Percentiles rank a stretch among this genome's conserved stretches.
These are phyloP conservation scores for Suhomyces sp. DNA, from an alignment of 805 yeast genomes.

Conservation along the genomic window DNA sequence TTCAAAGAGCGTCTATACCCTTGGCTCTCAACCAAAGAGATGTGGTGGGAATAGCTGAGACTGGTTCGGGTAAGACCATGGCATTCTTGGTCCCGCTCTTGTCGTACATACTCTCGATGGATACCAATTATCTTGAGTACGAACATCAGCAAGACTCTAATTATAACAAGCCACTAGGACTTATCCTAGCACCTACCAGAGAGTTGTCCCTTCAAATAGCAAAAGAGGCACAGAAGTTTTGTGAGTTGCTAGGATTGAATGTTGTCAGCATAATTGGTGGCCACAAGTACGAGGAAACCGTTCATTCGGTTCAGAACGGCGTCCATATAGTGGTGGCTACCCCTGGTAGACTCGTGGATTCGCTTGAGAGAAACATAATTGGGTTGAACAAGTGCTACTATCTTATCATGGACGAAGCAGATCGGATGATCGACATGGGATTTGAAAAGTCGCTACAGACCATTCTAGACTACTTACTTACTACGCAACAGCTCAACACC, in stretches of 20 bases:
- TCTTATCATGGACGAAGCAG: constrained; percentile 89
- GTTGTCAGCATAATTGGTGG: constrained; percentile 84
- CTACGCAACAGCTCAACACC: constrained; percentile 19
- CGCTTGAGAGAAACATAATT: constrained; percentile 65
- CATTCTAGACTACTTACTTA: constrained; percentile 57
- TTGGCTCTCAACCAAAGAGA: constrained; percentile 58
- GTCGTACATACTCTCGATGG: constrained; percentile 43
- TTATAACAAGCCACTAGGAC: constrained; percentile 66
- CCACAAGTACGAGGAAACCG: constrained; percentile 74
- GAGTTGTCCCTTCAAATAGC: constrained; percentile 90
- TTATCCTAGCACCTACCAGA: constrained; percentile 88
- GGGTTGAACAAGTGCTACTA: constrained; percentile 60
- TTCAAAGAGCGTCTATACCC: constrained; percentile 88
- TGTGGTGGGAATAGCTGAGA: constrained; percentile 87
- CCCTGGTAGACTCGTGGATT: constrained; percentile 87
- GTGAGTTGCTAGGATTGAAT: constrained; percentile 37
- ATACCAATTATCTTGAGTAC: constrained; percentile 30
- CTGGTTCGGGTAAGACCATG: constrained; percentile 94
- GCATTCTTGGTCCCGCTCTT: constrained; percentile 76
- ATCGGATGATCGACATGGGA: constrained; percentile 92
- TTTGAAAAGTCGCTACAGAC: constrained; percentile 76
- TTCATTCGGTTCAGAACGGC: constrained; percentile 54
- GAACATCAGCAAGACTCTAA: constrained; percentile 46
- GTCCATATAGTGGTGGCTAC: constrained; percentile 87
- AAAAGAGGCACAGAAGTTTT: constrained; percentile 55